A percentile compares a stretch with the other conserved stretches of the same genome.
Evolutionary conservation across 257 asterid genomes (phyloP).

Genomic region (Solanum dulcamara): DNA sequence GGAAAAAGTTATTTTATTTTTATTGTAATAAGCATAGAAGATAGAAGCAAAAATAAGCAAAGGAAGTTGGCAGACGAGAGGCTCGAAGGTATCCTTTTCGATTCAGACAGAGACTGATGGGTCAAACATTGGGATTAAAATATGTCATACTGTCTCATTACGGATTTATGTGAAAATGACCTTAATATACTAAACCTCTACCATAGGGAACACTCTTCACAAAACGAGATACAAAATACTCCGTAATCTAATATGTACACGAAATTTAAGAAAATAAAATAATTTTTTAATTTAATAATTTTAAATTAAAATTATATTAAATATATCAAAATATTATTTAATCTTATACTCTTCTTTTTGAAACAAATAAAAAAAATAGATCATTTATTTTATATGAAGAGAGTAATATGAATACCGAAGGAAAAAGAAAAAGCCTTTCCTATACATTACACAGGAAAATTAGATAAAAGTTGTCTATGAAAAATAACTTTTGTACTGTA

Average conservation of each 20-base stretch:
- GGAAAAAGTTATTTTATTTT: neutral
- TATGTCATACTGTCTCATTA: conserved; percentile 14
- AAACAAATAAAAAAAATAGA: too few relatives aligned
- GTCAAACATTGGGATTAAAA: conserved; percentile 36
- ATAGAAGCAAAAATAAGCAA: neutral
- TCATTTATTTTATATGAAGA: too few relatives aligned
- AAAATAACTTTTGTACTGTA: too few relatives aligned
- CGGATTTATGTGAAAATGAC: conserved; percentile 12
- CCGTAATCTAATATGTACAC: too few relatives aligned
- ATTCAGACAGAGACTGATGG: conserved; percentile 35
- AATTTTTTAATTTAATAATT: too few relatives aligned
- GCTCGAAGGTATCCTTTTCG: conserved; percentile 10
- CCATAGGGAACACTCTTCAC: neutral
- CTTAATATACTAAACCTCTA: neutral
- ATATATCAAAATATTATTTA: too few relatives aligned
- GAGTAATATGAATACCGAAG: neutral
- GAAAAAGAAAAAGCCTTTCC: neutral
- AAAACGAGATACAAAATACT: neutral
- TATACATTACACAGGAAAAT: neutral
- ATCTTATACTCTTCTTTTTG: too few relatives aligned
- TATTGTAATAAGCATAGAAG: neutral
- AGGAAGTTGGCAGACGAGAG: neutral
- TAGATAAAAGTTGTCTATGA: neutral
- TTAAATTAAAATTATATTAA: too few relatives aligned
- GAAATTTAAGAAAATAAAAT: too few relatives aligned